Conservation (phyloP, 306 rosid species). For the Dalbergia oliveri region DNA sequence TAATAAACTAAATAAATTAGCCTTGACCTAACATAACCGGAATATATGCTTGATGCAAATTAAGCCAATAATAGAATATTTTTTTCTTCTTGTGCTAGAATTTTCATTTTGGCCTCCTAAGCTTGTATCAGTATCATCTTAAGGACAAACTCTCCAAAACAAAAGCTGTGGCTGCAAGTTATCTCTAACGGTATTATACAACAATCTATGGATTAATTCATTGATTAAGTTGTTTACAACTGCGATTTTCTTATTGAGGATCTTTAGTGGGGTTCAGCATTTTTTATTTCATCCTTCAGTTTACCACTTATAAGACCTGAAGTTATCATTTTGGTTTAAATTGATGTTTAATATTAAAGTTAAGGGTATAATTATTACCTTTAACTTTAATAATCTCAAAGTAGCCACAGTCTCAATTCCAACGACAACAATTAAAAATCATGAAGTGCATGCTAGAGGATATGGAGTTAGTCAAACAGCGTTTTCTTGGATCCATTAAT, state of each 20-base stretch:
- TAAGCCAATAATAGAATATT: too few species aligned
- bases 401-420: not conserved
- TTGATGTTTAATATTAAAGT: not conserved
- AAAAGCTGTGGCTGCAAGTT: constrained; percentile 19
- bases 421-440: not conserved
- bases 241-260: not conserved
- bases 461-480: not conserved
- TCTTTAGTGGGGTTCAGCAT: constrained; percentile 1
- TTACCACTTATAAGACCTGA: not conserved
- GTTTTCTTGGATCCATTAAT: not conserved
- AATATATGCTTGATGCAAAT: too few species aligned
- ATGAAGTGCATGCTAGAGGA: not conserved
- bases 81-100: too few species aligned
- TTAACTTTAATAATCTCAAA: not conserved
- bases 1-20: too few species aligned
- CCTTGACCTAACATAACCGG: too few species aligned
- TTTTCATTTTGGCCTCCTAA: too few species aligned
- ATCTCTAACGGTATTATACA: not conserved
- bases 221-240: not conserved
- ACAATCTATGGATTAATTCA: constrained; percentile 16
- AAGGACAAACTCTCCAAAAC: not conserved
- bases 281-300: constrained; percentile 17
- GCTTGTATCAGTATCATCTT: not conserved
- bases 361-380: too few species aligned
- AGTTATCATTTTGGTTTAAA: not conserved